Conservation (phyloP, 768 basidiomycete genomes). For the Tulasnella sp. region DNA sequence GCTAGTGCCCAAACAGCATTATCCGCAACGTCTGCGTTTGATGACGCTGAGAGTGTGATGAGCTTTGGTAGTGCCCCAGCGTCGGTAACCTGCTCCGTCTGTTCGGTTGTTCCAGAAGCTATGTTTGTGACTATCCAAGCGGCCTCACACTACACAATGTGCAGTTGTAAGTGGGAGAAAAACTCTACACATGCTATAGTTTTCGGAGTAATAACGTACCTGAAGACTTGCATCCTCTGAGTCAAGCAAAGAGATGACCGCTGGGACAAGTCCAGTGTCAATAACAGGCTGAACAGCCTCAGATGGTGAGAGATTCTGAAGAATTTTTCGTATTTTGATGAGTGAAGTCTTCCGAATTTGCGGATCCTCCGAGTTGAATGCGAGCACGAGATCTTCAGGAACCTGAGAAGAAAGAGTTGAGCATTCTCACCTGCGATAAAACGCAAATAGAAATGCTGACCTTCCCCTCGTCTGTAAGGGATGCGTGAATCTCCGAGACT, state of each 20-base stretch:
- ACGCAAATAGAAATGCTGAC: too few relatives aligned
- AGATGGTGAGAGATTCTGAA: neutral
- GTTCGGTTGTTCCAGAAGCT: neutral
- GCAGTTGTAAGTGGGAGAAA: too few relatives aligned
- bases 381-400: neutral
- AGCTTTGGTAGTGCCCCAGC: neutral
- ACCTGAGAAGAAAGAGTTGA: neutral
- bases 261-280: neutral
- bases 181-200: too few relatives aligned
- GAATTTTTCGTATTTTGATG: neutral
- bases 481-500: too few relatives aligned
- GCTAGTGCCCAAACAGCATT: too few relatives aligned
- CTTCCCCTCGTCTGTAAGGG: too few relatives aligned
- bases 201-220: neutral
- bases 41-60: neutral
- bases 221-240: neutral
- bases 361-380: neutral
- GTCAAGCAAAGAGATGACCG: neutral
- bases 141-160: neutral
- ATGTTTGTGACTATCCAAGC: neutral
- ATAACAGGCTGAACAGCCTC: neutral
- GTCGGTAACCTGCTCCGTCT: neutral
- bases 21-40: neutral
- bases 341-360: neutral
- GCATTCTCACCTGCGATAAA: too few relatives aligned